A percentile compares a stretch with the other conserved stretches of the same genome.
Conservation (phyloP, 2,329 filamentous ascomycete genomes). For the Fusarium sp. region DNA sequence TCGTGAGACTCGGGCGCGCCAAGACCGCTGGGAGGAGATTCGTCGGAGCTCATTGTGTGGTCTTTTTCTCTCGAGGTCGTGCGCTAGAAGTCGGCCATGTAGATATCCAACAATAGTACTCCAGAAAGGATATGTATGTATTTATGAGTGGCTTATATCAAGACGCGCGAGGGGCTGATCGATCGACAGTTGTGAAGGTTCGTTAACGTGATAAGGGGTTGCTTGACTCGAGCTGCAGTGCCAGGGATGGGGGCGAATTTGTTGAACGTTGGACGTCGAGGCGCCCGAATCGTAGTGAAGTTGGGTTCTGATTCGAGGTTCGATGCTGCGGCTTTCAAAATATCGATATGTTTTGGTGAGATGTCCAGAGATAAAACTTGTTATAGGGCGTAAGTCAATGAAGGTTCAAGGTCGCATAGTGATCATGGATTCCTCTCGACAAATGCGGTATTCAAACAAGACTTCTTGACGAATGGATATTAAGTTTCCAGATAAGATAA, state of each 20-base stretch:
- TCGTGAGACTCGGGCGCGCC: slow-evolving; percentile 36
- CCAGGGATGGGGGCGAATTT: neutral
- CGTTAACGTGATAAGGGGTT: slow-evolving; percentile 19
- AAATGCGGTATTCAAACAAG: slow-evolving; percentile 9
- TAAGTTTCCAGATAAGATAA: neutral
- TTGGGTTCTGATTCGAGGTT: neutral
- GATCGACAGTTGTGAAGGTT: neutral
- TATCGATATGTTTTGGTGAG: neutral
- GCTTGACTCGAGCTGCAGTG: slow-evolving; percentile 3
- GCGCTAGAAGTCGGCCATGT: slow-evolving; percentile 34
- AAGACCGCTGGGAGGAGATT: slow-evolving; percentile 33
- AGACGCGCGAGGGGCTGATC: neutral
- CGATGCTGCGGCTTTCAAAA: neutral
- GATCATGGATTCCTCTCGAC: neutral
- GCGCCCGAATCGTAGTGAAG: slow-evolving; percentile 4
- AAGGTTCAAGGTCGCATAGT: slow-evolving; percentile 21
- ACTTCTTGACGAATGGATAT: neutral
- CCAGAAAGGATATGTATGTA: neutral
- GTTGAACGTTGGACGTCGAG: slow-evolving; percentile 22
- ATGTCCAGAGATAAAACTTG: slow-evolving; percentile 2
- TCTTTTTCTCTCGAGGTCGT: neutral
- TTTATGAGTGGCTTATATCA: neutral
- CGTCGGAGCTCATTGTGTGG: slow-evolving; percentile 44
- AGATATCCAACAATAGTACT: slow-evolving; percentile 12
- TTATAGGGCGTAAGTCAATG: neutral